Evolutionary conservation across 2,329 filamentous ascomycete species (phyloP).

Genomic region (Claviceps monticola): DNA sequence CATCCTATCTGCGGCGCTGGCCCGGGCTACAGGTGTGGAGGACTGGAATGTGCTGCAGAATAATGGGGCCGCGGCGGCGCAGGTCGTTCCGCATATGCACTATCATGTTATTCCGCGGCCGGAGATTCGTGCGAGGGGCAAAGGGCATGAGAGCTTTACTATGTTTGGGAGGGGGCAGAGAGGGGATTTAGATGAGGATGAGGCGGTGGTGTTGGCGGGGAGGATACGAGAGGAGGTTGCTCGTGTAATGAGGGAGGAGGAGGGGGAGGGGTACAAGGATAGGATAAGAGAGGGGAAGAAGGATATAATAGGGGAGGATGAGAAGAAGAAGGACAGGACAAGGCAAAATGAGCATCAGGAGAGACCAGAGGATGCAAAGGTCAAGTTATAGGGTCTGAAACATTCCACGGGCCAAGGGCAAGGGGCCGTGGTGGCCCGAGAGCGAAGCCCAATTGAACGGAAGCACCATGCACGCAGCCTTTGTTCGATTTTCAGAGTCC

Average conservation of each 20-base stretch:
- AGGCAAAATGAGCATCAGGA: background rate
- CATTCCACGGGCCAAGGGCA: background rate
- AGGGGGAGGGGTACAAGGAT: conserved; percentile 19
- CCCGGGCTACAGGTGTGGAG: conserved; percentile 51
- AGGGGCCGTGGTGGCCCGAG: background rate
- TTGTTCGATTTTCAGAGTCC: no score
- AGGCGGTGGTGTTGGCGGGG: conserved; percentile 46
- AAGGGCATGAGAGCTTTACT: conserved; percentile 53
- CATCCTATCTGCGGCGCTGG: conserved; percentile 57
- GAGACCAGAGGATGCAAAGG: background rate
- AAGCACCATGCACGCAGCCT: no score
- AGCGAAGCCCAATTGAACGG: background rate
- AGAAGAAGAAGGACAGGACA: background rate
- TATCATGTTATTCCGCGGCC: conserved; percentile 89
- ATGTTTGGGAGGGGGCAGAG: conserved; percentile 69
- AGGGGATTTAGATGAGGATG: conserved; percentile 64
- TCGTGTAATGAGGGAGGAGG: conserved; percentile 31
- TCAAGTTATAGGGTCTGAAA: background rate
- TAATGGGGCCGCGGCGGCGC: conserved; percentile 77
- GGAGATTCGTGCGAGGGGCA: conserved; percentile 41
- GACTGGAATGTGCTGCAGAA: conserved; percentile 98
- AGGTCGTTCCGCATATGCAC: conserved; percentile 87
- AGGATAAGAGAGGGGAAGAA: background rate
- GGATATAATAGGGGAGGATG: background rate
- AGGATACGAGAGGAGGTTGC: conserved; percentile 37